These are phyloP conservation scores for Waitea zeae DNA, from an alignment of 1,284 basidiomycete species.

Conservation along the genomic window DNA sequence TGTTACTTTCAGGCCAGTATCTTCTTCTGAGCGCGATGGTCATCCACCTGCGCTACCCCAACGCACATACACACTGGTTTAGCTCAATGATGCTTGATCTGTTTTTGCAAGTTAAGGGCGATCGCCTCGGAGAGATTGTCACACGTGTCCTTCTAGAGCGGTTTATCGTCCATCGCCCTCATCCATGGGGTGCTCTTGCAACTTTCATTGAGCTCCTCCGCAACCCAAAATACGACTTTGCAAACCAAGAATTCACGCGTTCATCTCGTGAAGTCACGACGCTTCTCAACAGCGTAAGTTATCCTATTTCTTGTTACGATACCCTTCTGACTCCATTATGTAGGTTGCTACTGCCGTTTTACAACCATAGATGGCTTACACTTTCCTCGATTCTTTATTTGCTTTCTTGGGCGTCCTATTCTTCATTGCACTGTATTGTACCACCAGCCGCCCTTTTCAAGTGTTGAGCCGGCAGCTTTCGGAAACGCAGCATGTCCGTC, in stretches of 20 bases:
- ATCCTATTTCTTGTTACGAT: slow-evolving; percentile 1
- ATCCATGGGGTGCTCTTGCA: slow-evolving; percentile 92
- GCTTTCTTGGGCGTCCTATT: slow-evolving; percentile 15
- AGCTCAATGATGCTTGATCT: slow-evolving; percentile 77
- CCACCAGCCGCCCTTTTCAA: neutral
- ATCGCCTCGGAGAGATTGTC: slow-evolving; percentile 79
- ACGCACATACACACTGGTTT: slow-evolving; percentile 96
- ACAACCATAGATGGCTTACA: slow-evolving; percentile 47
- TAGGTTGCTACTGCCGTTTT: slow-evolving; percentile 62
- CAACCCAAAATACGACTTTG: slow-evolving; percentile 75
- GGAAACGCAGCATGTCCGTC: too few relatives aligned
- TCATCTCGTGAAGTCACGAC: slow-evolving; percentile 68
- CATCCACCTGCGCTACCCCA: slow-evolving; percentile 89
- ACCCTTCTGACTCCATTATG: slow-evolving; percentile 4
- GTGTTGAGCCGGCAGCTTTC: neutral
- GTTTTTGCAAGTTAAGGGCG: slow-evolving; percentile 61
- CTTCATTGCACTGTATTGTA: slow-evolving; percentile 3
- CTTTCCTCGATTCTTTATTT: slow-evolving; percentile 11
- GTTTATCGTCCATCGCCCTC: slow-evolving; percentile 85
- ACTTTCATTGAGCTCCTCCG: slow-evolving; percentile 87
- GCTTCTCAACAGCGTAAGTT: slow-evolving; percentile 62
- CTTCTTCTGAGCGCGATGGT: slow-evolving; percentile 82
- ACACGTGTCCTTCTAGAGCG: slow-evolving; percentile 86
- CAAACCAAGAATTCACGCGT: slow-evolving; percentile 69
- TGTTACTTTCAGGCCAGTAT: slow-evolving; percentile 56